A percentile compares a stretch with the other conserved stretches of the same genome.
Evolutionary conservation across 176 grass and related monocot species (phyloP).

Genomic region (Oryza longistaminata): DNA sequence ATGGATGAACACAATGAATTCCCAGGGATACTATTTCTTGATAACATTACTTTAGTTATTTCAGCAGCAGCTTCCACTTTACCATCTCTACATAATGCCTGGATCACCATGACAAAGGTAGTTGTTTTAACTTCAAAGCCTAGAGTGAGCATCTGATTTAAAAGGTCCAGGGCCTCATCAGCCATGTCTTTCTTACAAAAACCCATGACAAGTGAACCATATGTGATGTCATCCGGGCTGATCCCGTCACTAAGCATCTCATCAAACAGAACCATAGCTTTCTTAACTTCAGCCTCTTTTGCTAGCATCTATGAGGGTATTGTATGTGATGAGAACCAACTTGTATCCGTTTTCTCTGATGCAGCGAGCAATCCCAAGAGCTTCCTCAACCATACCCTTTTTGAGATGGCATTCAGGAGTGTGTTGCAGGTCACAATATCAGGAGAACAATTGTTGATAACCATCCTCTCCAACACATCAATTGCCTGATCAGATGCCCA

Average conservation of each 20-base stretch:
- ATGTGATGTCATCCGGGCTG: conserved; percentile 61
- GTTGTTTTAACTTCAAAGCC: conserved; percentile 63
- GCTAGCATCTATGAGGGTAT: conserved; percentile 78
- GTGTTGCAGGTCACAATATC: conserved; percentile 87
- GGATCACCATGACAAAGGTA: conserved; percentile 66
- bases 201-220: conserved; percentile 74
- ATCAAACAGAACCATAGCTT: conserved; percentile 59
- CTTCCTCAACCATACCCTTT: conserved; percentile 59
- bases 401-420: conserved; percentile 66
- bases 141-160: conserved; percentile 55
- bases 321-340: conserved; percentile 66
- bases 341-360: conserved; percentile 58
- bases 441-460: conserved; percentile 52
- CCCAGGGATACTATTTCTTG: conserved; percentile 37
- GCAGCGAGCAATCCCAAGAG: conserved; percentile 52
- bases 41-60: conserved; percentile 52
- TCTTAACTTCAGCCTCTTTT: conserved; percentile 55
- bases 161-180: conserved; percentile 49
- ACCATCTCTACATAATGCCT: conserved; percentile 60
- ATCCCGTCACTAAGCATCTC: conserved; percentile 65
- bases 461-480: conserved; percentile 66
- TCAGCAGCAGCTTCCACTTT: conserved; percentile 58
- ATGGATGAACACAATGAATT: conserved; percentile 52
- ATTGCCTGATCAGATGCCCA: conserved; percentile 64
- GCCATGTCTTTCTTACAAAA: conserved; percentile 67